Evolutionary conservation across 2,329 filamentous ascomycete species (phyloP), one percentile per base, ranked within the genome.

Genomic region (Pezizomycotina sp.): DNA sequence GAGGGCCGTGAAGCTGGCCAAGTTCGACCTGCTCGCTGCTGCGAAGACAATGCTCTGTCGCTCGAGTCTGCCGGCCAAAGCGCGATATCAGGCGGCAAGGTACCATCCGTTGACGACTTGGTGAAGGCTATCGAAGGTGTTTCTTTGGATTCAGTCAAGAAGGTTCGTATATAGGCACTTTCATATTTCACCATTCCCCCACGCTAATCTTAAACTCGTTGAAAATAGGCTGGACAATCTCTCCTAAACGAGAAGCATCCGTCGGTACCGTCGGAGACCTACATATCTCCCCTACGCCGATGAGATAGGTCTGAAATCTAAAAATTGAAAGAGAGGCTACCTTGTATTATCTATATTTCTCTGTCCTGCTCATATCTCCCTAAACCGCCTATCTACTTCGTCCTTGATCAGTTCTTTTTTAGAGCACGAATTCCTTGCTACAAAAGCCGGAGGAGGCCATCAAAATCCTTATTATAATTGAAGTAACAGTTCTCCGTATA

Each of bases 261-360:
- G 79, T 93, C 47, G 77, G 82, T 46, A 69, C 81, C 41, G 83
- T 95, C 46, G 89, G 89, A 59, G 89, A 98, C 58, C 69, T 98
- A 52, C 77, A 81, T 60, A 69, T 77, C 73, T 98, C 56, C 89
- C 89, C 39, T 98, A 77, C 57, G 89, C 83, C 49, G 80, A 84
- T 62, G 89, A 98, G 57, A 68, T 98, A 58, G 91, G 86, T 52
- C 71, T 98, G 57, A 81, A 76, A 82, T 92, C 70, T 98, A 91
- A 43, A n/a, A n/a, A n/a, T n/a, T n/a, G n/a, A n/a, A n/a, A n/a
- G n/a, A n/a, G n/a, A n/a, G n/a, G n/a, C n/a, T n/a, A n/a, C n/a
- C n/a, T n/a, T n/a, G n/a, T n/a, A n/a, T n/a, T n/a, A n/a, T n/a
- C n/a, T n/a, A n/a, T n/a, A n/a, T n/a, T n/a, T n/a, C n/a, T n/a